Evolutionary conservation across 202 grass and related monocot species (phyloP), one percentile per base, ranked within the genome.

Genomic region (Elaeis oleifera): DNA sequence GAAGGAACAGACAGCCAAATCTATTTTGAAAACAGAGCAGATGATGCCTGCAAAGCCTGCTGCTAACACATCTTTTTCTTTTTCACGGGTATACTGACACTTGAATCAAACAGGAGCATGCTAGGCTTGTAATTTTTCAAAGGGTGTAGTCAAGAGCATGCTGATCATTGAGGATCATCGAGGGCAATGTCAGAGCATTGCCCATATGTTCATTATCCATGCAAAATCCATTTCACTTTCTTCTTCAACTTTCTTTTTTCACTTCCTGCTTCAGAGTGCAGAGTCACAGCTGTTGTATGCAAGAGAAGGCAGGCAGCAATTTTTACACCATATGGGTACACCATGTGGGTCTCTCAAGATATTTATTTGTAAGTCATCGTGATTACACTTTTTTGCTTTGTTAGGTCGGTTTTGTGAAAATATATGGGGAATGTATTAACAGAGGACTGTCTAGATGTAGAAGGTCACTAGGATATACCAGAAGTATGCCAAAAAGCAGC

Each of bases 1-100:
- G 23, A 81, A 76, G 67, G 54, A 53, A 49, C 68, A 80, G 32
- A 39, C 50, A 62, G 22, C 61, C 54, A 71, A 77, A 71, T 1
- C 70, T 31, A 17, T 29, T 22, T 17, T 25, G 15, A 36, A 61
- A 63, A 44, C 49, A 3, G 70, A 24, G 51, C 58, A 54, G 11
- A 5, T 62, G 53, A 23, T 73, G 26, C 25, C 26, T 44, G 70
- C 63, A 7, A 73, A 73, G 28, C 14, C 59, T 18, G 25, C 50
- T 36, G 29, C 54, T 73, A 39, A 20, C 24, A 54, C 58, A 17
- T 60, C 56, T 51, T 71, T 71, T 22, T 23, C 52, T 73, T 20
- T 73, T 73, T 56, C 19, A 26, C 5, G 17, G 50, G 15, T 73
- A 54, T 53, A 31, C 7, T 23, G 59, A 73, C 4, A 52, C 23